Percentiles rank a stretch among this genome's conserved stretches.
Conservation (phyloP, 83 land plant genomes). For the Larix sibirica region DNA sequence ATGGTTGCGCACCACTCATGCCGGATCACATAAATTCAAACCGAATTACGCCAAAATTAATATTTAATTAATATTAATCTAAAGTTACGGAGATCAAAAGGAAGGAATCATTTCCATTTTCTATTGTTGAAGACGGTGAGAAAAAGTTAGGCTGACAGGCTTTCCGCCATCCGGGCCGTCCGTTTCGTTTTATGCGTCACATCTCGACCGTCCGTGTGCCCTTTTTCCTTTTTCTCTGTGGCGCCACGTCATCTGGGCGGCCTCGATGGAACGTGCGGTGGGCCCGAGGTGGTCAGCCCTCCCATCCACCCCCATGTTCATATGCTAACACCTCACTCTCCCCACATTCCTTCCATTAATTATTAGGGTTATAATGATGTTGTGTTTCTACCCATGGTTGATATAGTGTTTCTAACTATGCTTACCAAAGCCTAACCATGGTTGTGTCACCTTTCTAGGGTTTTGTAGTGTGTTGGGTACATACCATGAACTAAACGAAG, state of each 20-base stretch:
- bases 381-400: no score
- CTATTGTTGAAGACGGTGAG: neutral
- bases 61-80: slow-evolving; percentile 1
- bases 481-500: no score
- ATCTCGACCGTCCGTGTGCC: neutral
- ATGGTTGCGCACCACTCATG: neutral
- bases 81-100: slow-evolving; percentile 2
- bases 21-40: slow-evolving; percentile 7
- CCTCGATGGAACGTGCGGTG: slow-evolving; percentile 5
- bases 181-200: neutral
- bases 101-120: slow-evolving; percentile 6
- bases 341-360: no score
- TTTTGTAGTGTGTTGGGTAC: no score
- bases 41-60: neutral
- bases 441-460: no score
- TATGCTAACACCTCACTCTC: no score
- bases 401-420: no score
- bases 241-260: slow-evolving; percentile 13
- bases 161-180: neutral
- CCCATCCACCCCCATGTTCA: no score
- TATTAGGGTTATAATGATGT: no score
- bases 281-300: neutral
- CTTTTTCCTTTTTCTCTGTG: neutral
- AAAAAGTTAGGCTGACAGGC: neutral
- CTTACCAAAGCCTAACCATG: no score